Evolutionary conservation across 2,329 filamentous ascomycete genomes (phyloP).

Genomic region (Sordariomycetes sp.): DNA sequence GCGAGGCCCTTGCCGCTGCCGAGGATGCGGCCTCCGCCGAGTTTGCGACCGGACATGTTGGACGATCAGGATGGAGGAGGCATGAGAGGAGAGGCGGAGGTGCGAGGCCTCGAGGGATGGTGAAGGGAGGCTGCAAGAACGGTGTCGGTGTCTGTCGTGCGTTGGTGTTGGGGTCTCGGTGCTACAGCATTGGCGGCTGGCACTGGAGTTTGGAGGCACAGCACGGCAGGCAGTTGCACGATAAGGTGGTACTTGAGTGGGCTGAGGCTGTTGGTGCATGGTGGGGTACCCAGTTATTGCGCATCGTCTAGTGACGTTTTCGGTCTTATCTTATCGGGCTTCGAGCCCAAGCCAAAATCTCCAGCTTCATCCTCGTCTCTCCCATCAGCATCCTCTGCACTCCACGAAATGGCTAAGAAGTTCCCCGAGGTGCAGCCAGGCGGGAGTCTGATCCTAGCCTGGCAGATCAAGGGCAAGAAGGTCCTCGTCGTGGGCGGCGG

Average conservation of each 20-base stretch:
- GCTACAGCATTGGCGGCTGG: too few relatives aligned
- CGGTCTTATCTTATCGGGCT: conserved; percentile 1
- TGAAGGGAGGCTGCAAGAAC: too few relatives aligned
- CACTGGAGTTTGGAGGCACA: too few relatives aligned
- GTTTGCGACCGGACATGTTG: conserved; percentile 71
- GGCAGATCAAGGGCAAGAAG: conserved; percentile 84
- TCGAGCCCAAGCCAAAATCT: too few relatives aligned
- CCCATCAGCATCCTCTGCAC: background rate
- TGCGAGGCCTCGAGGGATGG: too few relatives aligned
- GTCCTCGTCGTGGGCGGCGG: conserved; percentile 92
- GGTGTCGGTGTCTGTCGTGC: too few relatives aligned
- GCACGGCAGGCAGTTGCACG: too few relatives aligned
- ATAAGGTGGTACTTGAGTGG: too few relatives aligned
- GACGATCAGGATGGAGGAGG: too few relatives aligned
- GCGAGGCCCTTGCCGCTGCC: conserved; percentile 79
- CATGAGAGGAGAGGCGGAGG: too few relatives aligned
- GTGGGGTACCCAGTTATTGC: background rate
- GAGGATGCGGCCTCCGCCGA: conserved; percentile 86
- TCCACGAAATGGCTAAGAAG: conserved; percentile 24
- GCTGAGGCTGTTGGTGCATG: background rate
- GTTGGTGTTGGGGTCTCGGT: too few relatives aligned
- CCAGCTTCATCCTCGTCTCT: too few relatives aligned
- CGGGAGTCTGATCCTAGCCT: conserved; percentile 88
- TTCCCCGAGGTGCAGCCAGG: conserved; percentile 82
- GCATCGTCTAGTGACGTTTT: conserved; percentile 1